A percentile compares a stretch with the other conserved stretches of the same genome.
Evolutionary conservation across 2,329 filamentous ascomycete species (phyloP).

Genomic region (Colletotrichum phormii): DNA sequence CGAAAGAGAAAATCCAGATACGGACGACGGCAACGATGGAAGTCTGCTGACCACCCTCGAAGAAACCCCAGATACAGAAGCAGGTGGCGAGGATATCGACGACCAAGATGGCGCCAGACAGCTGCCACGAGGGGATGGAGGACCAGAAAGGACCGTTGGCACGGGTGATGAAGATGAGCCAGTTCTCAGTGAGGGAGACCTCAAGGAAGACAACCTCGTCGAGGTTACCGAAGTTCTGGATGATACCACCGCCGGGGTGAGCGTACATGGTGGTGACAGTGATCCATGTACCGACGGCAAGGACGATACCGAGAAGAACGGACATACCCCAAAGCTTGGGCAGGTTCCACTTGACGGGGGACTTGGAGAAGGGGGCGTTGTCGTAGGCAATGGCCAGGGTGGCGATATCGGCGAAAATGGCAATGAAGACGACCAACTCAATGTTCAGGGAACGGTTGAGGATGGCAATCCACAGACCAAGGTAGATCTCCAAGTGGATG

Average conservation of each 20-base stretch:
- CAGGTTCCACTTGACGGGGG: constrained; percentile 90
- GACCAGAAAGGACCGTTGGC: constrained; percentile 94
- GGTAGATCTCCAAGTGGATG: constrained; percentile 90
- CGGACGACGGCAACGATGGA: constrained; percentile 87
- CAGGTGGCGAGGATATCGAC: constrained; percentile 88
- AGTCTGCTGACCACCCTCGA: constrained; percentile 72
- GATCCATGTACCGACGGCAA: constrained; percentile 89
- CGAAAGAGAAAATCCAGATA: constrained; percentile 92
- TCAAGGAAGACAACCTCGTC: constrained; percentile 90
- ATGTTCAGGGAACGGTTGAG: constrained; percentile 87
- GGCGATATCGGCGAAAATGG: constrained; percentile 93
- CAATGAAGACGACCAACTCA: constrained; percentile 91
- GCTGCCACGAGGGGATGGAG: constrained; percentile 87
- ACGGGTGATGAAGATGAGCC: constrained; percentile 96
- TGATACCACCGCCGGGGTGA: constrained; percentile 80
- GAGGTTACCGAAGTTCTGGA: constrained; percentile 87
- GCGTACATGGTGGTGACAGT: constrained; percentile 87
- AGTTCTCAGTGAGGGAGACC: constrained; percentile 92
- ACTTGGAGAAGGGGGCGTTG: constrained; percentile 66
- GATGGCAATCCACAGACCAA: constrained; percentile 91
- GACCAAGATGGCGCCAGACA: constrained; percentile 79
- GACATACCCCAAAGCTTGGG: constrained; percentile 96
- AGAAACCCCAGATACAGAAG: constrained; percentile 89
- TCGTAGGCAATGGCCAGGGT: constrained; percentile 94
- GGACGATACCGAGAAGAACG: constrained; percentile 81